Percentiles rank a stretch among this genome's conserved stretches.
Conservation (phyloP, 768 basidiomycete species). For the Russula sp. region DNA sequence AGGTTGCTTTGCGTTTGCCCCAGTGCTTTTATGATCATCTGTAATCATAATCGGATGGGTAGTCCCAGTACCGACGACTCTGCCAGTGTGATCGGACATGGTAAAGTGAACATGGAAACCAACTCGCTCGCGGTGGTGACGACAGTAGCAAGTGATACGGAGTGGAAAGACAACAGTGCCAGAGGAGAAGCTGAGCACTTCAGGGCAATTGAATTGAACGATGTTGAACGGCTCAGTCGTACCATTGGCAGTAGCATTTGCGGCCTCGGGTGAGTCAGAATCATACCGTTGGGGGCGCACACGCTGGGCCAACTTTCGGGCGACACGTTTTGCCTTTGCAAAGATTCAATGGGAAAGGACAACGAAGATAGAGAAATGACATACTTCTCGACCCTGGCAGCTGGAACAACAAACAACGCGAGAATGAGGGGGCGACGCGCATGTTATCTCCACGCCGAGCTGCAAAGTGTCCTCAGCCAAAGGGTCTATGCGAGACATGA, state of each 20-base stretch:
- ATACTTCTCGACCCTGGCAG: constrained; percentile 80
- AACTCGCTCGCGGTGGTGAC: constrained; percentile 95
- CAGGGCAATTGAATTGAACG: constrained; percentile 92
- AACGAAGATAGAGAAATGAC: constrained; percentile 21
- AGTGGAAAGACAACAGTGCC: constrained; percentile 89
- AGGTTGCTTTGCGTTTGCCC: constrained; percentile 25
- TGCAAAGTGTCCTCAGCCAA: constrained; percentile 61
- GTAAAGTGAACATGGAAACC: constrained; percentile 90
- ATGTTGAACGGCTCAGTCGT: constrained; percentile 74
- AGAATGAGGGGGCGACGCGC: constrained; percentile 71
- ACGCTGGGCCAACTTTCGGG: constrained; percentile 80
- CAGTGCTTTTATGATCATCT: constrained; percentile 92
- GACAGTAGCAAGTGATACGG: constrained; percentile 95
- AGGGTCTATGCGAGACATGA: constrained; percentile 41
- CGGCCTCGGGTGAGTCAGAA: constrained; percentile 53
- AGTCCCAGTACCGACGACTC: constrained; percentile 71
- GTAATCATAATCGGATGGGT: constrained; percentile 97
- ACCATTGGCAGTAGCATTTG: constrained; percentile 37
- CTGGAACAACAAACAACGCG: constrained; percentile 79
- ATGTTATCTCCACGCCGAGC: constrained; percentile 67
- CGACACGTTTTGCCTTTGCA: constrained; percentile 75
- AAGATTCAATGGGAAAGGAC: constrained; percentile 11
- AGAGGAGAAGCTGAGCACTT: constrained; percentile 79
- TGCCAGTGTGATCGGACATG: constrained; percentile 72
- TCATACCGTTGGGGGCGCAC: constrained; percentile 72